Conservation (phyloP, 352 stramenopile species). For the Globisporangium viniferum region DNA sequence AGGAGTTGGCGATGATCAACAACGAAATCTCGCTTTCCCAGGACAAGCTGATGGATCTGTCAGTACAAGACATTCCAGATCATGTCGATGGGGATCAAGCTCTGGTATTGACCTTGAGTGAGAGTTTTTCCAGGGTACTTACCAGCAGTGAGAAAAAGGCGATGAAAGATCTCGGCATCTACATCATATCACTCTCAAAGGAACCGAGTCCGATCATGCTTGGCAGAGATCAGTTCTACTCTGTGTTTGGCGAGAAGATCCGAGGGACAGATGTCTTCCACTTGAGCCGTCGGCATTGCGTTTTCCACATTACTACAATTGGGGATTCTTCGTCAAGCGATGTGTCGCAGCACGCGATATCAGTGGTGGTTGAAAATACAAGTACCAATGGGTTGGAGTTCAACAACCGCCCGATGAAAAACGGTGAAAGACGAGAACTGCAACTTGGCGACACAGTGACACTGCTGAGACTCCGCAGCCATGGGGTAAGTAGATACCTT, state of each 20-base stretch:
- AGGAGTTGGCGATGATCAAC: conserved; percentile 53
- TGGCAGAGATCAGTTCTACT: conserved; percentile 54
- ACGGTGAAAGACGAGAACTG: conserved; percentile 36
- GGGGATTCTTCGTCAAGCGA: conserved; percentile 12
- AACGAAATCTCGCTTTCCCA: conserved; percentile 64
- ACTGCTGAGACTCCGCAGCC: conserved; percentile 42
- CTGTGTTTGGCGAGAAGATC: conserved; percentile 71
- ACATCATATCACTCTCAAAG: conserved; percentile 33
- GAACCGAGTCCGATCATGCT: conserved; percentile 28
- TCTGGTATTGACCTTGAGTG: conserved; percentile 35
- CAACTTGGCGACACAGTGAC: conserved; percentile 59
- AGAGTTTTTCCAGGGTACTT: conserved; percentile 40
- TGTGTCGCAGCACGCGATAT: conserved; percentile 27
- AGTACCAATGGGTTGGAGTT: conserved; percentile 69
- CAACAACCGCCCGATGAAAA: conserved; percentile 53
- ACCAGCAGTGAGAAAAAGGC: conserved; percentile 37
- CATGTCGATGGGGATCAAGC: conserved; percentile 13
- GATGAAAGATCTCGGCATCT: conserved; percentile 49
- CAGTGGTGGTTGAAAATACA: conserved; percentile 61
- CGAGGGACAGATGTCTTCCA: conserved; percentile 45
- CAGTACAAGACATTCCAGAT: conserved; percentile 49
- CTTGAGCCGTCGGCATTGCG: conserved; percentile 58
- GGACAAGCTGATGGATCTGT: conserved; percentile 64
- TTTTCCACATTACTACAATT: conserved; percentile 51
- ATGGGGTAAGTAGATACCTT: conserved; percentile 32